These are phyloP conservation scores for Cryphonectria parasitica DNA, from an alignment of 2,329 filamentous ascomycete species.

Conservation along the genomic window DNA sequence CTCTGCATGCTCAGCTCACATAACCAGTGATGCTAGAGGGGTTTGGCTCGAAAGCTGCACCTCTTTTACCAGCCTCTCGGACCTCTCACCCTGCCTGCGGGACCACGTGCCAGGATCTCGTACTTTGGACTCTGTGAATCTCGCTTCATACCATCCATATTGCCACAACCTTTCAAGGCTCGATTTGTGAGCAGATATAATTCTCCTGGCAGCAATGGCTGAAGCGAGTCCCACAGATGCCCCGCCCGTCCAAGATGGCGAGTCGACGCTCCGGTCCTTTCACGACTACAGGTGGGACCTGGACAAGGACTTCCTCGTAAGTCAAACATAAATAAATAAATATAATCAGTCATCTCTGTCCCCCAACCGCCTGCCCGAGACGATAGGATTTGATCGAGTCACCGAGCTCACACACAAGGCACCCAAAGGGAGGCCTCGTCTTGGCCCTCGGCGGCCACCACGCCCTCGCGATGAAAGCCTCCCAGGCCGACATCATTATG, in stretches of 20 bases:
- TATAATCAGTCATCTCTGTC: neutral
- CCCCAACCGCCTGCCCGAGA: neutral
- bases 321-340: neutral
- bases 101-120: neutral
- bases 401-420: neutral
- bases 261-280: constrained; percentile 23
- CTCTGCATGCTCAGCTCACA: neutral
- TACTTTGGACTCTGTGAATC: neutral
- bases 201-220: constrained; percentile 11
- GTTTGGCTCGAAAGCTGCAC: neutral
- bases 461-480: constrained; percentile 25
- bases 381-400: neutral
- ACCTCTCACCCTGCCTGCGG: neutral
- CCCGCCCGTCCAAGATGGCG: neutral
- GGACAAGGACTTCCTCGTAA: constrained; percentile 30
- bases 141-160: neutral
- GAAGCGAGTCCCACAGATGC: neutral
- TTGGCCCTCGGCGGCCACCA: constrained; percentile 28
- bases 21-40: neutral
- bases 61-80: neutral
- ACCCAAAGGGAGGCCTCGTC: constrained; percentile 25
- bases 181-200: neutral
- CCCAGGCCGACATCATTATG: constrained; percentile 30
- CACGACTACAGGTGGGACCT: constrained; percentile 29
- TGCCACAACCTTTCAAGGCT: neutral